Percentiles rank a stretch among this genome's conserved stretches.
phyloP scores from a whole-genome alignment of 805 yeast genomes.

The Ogataea salicorniae region DNA sequence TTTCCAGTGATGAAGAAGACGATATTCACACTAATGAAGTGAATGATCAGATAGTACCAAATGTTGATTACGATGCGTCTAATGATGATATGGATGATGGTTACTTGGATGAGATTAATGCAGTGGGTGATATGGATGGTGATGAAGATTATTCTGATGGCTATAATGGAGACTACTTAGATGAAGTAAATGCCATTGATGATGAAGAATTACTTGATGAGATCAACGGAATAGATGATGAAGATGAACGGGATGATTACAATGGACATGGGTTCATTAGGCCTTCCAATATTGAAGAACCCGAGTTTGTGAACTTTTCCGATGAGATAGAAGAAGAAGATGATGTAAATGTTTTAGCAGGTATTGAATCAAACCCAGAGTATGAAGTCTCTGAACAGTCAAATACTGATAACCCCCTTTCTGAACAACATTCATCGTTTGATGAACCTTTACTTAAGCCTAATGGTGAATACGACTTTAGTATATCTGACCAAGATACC shows the following conservation, averaged over 20 bases:
- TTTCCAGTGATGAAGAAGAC: slow-evolving; percentile 28
- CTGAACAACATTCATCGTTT: neutral
- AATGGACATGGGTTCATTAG: too few species aligned
- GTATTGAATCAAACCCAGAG: neutral
- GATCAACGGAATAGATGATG: slow-evolving; percentile 1
- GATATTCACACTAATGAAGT: slow-evolving; percentile 47
- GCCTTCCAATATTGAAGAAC: neutral
- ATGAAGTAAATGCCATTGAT: slow-evolving; percentile 9
- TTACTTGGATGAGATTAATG: neutral
- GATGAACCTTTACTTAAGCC: slow-evolving; percentile 3
- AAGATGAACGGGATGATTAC: neutral
- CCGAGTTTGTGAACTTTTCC: neutral
- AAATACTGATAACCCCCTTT: neutral
- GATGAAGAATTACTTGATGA: slow-evolving; percentile 9
- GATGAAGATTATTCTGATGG: neutral
- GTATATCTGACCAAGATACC: slow-evolving; percentile 16
- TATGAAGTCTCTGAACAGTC: neutral
- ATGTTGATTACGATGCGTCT: slow-evolving; percentile 1
- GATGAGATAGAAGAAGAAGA: slow-evolving; percentile 4
- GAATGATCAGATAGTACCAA: neutral
- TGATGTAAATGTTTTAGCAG: neutral
- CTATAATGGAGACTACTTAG: neutral
- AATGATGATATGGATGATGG: slow-evolving; percentile 4
- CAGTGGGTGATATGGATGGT: neutral
- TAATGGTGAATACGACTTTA: slow-evolving; percentile 6